Evolutionary conservation across 148 eudicot species (phyloP).

Genomic region (Amaranthus cruentus): DNA sequence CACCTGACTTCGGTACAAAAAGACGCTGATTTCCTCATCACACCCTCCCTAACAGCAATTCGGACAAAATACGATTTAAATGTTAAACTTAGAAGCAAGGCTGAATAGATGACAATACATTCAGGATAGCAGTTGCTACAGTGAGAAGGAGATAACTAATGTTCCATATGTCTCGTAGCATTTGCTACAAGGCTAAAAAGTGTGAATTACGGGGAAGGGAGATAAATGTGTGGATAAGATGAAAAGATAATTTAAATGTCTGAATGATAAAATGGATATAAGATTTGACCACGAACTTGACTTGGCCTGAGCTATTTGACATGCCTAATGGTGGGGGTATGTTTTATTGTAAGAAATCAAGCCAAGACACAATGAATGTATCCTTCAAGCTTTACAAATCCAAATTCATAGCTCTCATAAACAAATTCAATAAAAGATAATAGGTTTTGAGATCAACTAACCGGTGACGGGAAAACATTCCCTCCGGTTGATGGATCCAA

Average conservation of each 20-base stretch:
- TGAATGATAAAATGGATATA: too few relatives aligned
- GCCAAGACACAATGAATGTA: not conserved
- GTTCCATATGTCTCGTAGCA: not conserved
- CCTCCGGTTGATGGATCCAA: constrained; percentile 86
- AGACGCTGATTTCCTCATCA: constrained; percentile 80
- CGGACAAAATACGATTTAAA: not conserved
- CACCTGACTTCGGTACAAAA: constrained; percentile 61
- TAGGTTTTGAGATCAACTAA: constrained; percentile 20
- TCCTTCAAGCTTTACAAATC: not conserved
- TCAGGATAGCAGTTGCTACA: not conserved
- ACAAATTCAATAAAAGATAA: not conserved
- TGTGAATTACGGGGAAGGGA: too few relatives aligned
- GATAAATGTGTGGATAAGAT: too few relatives aligned
- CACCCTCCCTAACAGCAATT: constrained; percentile 66
- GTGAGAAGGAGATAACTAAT: not conserved
- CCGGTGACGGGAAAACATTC: constrained; percentile 87
- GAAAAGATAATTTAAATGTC: too few relatives aligned
- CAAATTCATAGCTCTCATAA: not conserved
- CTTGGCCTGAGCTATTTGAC: too few relatives aligned
- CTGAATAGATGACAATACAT: too few relatives aligned
- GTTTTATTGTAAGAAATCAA: not conserved
- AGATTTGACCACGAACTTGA: too few relatives aligned
- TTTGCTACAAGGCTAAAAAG: too few relatives aligned
- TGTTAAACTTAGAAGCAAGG: not conserved
- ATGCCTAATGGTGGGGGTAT: too few relatives aligned